Evolutionary conservation across 129 eudicot genomes (phyloP), one percentile per base, ranked within the genome.

Genomic region (Glebionis coronaria): DNA sequence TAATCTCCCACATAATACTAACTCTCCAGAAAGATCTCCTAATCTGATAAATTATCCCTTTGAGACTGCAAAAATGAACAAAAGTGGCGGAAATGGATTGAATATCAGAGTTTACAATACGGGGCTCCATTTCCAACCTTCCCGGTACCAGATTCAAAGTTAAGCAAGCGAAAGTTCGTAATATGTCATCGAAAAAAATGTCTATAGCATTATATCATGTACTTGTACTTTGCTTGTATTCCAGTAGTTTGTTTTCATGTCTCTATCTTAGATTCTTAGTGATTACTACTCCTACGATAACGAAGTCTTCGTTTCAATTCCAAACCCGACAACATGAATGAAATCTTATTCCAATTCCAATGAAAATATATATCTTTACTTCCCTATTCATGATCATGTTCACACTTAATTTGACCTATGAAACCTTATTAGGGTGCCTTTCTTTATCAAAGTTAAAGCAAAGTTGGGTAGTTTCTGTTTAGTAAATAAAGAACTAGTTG

Each of bases 71-170:
- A 77, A 80, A 46, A 64, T 64, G 66, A 61, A 68, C 57, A 80
- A 74, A 47, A 65, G 74, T 76, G 38, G 80, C 1, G 70, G 67
- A 56, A 61, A 63, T 56, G 86, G 80, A 58, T 63, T 76, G 63
- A 66, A 77, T 31, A 56, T 72, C 29, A 72, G 81, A 9, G 67
- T 63, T 66, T 74, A 25, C 72, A 50, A 66, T 70, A 73, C 75
- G 15, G 81, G 75, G 45, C 79, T 68, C 70, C 84, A 73, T 58
- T 73, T 87, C 74, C 76, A 81, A 61, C 72, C 83, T 23, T 25
- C 84, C 1, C 68, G 77, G 50, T 65, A 81, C 62, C 78, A 68
- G 38, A 62, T 84, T 65, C 75, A 58, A 60, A 70, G 84, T 50
- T 75, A 55, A 57, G 77, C 14, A 69, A 57, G 53, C 63, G 46